Base-by-base conservation (phyloP, 108 stramenopile genomes). In the Pseudonitzschia delicatissima region DNA sequence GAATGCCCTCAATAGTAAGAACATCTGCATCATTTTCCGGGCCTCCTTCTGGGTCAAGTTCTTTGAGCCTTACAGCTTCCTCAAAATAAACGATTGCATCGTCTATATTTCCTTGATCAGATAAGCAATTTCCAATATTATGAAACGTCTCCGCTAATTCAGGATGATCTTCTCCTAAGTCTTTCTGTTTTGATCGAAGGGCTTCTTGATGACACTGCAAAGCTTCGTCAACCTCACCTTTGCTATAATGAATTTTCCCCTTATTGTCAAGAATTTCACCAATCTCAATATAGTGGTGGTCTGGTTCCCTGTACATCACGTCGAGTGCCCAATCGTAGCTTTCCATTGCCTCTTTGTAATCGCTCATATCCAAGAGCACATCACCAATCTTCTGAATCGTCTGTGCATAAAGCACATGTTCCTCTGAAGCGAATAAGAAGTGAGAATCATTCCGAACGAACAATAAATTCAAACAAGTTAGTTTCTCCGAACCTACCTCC, bases 211-310 rank as follows among this genome's bases (percentile, higher is more conserved):
- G 86, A 33, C 82, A 83, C 36, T 79, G 70, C 23, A 90, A 45
- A 31, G 86, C 85, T 45, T 88, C 83, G 8, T 74, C 77, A 37
- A 69, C 64, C 52, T 84, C 76, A 26, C 84, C 86, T 57, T 85
- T 87, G 45, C 80, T 77, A 64, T 82, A 81, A 32, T 87, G 82
- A 55, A 81, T 90, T n/a, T 48, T 74, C 18, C 88, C 88, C 67
- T 86, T 73, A 45, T 87, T 90, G 64, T 86, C 86, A 0, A 87
- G 80, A 37, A 84, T 79, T 49, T 83, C 82, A 27, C 86, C 88
- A 39, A 87, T 82, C 47, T 87, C 84, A 47, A 87, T 71, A 26
- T 74, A 69, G 36, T 81, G 76, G 26, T 64, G 62, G 53, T 61
- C 71, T 34, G 84, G 82, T 34, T 79, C 82, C 28, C 45, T 69